These are phyloP conservation scores for Haematococcus sp. DNA, from an alignment of 139 green algal species.

Conservation along the genomic window DNA sequence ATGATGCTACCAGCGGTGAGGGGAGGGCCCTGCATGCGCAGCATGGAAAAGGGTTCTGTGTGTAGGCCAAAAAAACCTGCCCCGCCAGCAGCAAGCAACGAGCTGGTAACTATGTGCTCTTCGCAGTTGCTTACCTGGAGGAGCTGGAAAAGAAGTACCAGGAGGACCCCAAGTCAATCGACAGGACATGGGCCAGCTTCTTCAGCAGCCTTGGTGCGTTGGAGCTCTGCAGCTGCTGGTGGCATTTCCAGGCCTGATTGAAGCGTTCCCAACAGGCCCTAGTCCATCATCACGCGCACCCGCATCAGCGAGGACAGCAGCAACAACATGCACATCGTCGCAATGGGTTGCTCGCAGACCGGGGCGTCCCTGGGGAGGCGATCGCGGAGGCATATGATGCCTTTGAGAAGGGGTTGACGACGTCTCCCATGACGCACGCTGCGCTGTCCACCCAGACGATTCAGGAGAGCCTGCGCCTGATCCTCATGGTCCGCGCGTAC, in stretches of 20 bases:
- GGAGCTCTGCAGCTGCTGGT: too few species aligned
- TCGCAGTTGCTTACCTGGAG: conserved; percentile 78
- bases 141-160: conserved; percentile 84
- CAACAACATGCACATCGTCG: too few species aligned
- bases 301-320: too few species aligned
- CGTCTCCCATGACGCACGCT: conserved; percentile 64
- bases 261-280: too few species aligned
- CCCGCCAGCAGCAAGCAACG: too few species aligned
- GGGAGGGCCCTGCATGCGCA: too few species aligned
- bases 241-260: too few species aligned
- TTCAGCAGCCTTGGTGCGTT: conserved; percentile 78
- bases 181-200: conserved; percentile 85
- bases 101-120: too few species aligned
- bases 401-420: conserved; percentile 69
- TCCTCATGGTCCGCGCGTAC: conserved; percentile 91
- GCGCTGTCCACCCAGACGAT: conserved; percentile 89
- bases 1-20: conserved; percentile 79
- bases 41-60: too few species aligned
- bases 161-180: conserved; percentile 75
- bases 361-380: conserved; percentile 73
- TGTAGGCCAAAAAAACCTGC: too few species aligned
- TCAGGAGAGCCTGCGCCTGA: conserved; percentile 89
- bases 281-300: too few species aligned
- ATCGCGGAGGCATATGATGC: conserved; percentile 86
- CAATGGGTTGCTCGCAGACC: conserved; percentile 48